Evolutionary conservation across 192 early-diverging fungal species (phyloP).

Genomic region (Rhizophlyctis rosea): DNA sequence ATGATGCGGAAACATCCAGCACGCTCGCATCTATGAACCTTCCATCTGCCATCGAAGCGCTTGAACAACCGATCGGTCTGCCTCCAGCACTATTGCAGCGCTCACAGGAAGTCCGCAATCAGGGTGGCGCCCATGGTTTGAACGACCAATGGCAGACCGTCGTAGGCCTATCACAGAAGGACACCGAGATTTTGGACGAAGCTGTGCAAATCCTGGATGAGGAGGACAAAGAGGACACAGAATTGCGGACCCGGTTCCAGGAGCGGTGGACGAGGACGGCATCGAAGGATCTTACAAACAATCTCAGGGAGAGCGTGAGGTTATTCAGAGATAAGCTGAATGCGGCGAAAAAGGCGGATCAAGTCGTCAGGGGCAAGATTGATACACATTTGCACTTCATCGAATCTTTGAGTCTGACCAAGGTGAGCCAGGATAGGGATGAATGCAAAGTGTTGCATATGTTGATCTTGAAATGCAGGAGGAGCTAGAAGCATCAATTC

Average conservation of each 20-base stretch:
- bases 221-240: constrained; percentile 69
- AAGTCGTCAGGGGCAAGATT: constrained; percentile 53
- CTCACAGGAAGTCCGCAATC: constrained; percentile 69
- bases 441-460: too few relatives aligned
- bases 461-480: too few relatives aligned
- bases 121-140: constrained; percentile 66
- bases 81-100: constrained; percentile 68
- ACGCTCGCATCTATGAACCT: constrained; percentile 68
- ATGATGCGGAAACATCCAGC: constrained; percentile 25
- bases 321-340: constrained; percentile 56
- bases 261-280: constrained; percentile 56
- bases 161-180: constrained; percentile 45
- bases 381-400: constrained; percentile 59
- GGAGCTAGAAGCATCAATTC: constrained; percentile 51
- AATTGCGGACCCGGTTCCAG: constrained; percentile 50
- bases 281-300: constrained; percentile 49
- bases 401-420: constrained; percentile 43
- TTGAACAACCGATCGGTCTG: constrained; percentile 72
- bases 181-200: constrained; percentile 62
- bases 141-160: constrained; percentile 65
- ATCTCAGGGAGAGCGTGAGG: constrained; percentile 53
- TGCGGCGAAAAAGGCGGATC: constrained; percentile 58
- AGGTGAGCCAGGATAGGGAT: too few relatives aligned
- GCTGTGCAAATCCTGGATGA: constrained; percentile 65
- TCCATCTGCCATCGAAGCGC: constrained; percentile 65